Conservation (phyloP, 2,329 filamentous ascomycete species). For the Fusarium sp. region DNA sequence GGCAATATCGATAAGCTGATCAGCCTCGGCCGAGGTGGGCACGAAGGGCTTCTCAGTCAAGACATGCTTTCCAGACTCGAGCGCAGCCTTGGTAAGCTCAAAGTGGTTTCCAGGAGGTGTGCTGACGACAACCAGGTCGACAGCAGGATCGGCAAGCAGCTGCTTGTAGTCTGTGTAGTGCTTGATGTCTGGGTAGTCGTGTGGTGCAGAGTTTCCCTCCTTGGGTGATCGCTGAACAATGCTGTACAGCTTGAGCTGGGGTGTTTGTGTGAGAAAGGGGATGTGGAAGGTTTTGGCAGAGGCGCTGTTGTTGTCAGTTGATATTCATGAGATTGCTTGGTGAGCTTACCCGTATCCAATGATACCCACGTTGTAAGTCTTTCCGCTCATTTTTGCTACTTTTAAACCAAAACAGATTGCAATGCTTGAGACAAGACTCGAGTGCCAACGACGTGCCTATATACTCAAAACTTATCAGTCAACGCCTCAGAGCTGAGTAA, state of each 20-base stretch:
- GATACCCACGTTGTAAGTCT: slow-evolving; percentile 63
- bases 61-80: slow-evolving; percentile 81
- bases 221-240: slow-evolving; percentile 81
- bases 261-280: slow-evolving; percentile 76
- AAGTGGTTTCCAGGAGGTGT: slow-evolving; percentile 81
- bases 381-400: slow-evolving; percentile 47
- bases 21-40: slow-evolving; percentile 75
- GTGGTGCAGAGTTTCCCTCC: slow-evolving; percentile 72
- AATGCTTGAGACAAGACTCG: neutral
- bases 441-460: neutral
- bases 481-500: slow-evolving; percentile 1
- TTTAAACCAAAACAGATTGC: neutral
- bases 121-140: slow-evolving; percentile 78
- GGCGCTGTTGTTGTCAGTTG: slow-evolving; percentile 53
- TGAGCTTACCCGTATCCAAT: slow-evolving; percentile 63
- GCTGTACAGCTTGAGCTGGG: slow-evolving; percentile 75
- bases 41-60: slow-evolving; percentile 88
- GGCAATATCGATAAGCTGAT: slow-evolving; percentile 69
- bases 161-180: slow-evolving; percentile 72
- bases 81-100: slow-evolving; percentile 70
- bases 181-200: slow-evolving; percentile 74
- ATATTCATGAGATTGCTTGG: slow-evolving; percentile 19
- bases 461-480: neutral
- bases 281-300: slow-evolving; percentile 88
- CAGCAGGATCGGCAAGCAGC: slow-evolving; percentile 72